Conservation (phyloP, 768 basidiomycete species). For the Tulasnella sp. region DNA sequence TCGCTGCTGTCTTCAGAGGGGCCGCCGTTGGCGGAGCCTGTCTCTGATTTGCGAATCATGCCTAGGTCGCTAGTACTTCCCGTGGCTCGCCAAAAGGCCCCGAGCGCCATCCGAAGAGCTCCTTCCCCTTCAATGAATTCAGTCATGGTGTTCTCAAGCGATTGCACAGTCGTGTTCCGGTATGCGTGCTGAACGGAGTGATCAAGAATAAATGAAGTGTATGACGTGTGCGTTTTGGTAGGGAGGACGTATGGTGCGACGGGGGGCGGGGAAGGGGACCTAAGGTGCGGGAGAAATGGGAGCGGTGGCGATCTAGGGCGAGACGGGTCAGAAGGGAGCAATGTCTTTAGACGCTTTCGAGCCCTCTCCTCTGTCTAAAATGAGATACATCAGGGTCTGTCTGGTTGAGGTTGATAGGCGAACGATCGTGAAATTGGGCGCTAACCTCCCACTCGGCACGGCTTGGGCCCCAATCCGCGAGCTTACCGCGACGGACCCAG, state of each 20-base stretch:
- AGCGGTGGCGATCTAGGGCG: constrained; percentile 40
- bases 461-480: constrained; percentile 71
- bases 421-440: neutral
- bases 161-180: constrained; percentile 63
- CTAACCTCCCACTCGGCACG: constrained; percentile 78
- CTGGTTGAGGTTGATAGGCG: too few species aligned
- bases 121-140: constrained; percentile 77
- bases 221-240: constrained; percentile 54
- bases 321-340: constrained; percentile 56
- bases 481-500: constrained; percentile 75
- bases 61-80: neutral
- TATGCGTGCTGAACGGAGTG: constrained; percentile 75
- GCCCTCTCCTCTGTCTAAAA: constrained; percentile 68
- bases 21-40: too few species aligned
- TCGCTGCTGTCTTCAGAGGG: neutral
- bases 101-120: constrained; percentile 57
- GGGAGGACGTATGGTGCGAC: constrained; percentile 65
- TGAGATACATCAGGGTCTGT: neutral
- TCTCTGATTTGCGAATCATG: neutral
- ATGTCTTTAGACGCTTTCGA: constrained; percentile 60
- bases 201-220: constrained; percentile 78
- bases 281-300: constrained; percentile 54
- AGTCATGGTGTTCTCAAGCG: constrained; percentile 72
- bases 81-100: constrained; percentile 25
- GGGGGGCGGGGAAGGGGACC: constrained; percentile 68